Evolutionary conservation across 768 basidiomycete genomes (phyloP).

Genomic region (Pulveroboletus sp.): DNA sequence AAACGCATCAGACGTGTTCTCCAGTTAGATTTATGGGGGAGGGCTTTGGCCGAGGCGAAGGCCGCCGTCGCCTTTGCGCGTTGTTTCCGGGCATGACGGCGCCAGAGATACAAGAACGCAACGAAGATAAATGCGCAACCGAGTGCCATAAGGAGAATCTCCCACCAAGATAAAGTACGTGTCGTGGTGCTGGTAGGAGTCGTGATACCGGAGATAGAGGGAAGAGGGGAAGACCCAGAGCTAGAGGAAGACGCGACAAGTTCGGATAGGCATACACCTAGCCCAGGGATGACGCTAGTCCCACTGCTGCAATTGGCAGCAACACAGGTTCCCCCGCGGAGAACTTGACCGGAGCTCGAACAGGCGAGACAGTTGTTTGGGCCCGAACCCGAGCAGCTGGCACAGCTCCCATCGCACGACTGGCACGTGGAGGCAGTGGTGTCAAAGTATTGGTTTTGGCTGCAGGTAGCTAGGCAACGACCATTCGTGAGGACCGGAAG

Average conservation of each 20-base stretch:
- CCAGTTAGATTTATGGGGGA: slow-evolving; percentile 51
- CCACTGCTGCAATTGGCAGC: slow-evolving; percentile 55
- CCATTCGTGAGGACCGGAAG: slow-evolving; percentile 73
- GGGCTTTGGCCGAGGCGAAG: slow-evolving; percentile 58
- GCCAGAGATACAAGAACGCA: slow-evolving; percentile 61
- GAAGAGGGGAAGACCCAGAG: slow-evolving; percentile 38
- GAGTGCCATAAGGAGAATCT: slow-evolving; percentile 79
- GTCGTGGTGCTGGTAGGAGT: slow-evolving; percentile 41
- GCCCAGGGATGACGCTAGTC: slow-evolving; percentile 56
- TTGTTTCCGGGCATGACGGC: slow-evolving; percentile 63
- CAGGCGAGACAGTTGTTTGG: slow-evolving; percentile 71
- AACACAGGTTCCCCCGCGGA: slow-evolving; percentile 63
- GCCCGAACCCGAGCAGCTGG: slow-evolving; percentile 71
- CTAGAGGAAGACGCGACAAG: slow-evolving; percentile 50
- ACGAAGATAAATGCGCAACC: slow-evolving; percentile 79
- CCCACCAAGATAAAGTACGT: slow-evolving; percentile 66
- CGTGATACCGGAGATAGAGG: slow-evolving; percentile 54
- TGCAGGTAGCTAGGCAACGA: slow-evolving; percentile 75
- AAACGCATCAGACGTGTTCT: slow-evolving; percentile 51
- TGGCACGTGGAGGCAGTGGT: slow-evolving; percentile 57
- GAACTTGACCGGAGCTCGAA: slow-evolving; percentile 54
- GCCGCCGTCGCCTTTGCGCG: slow-evolving; percentile 61
- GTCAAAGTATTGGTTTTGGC: slow-evolving; percentile 71
- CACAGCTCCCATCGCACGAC: slow-evolving; percentile 71
- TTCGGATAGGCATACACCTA: slow-evolving; percentile 79